phyloP scores from a whole-genome alignment of 352 stramenopile genomes.

The Globisporangium emineosum region DNA sequence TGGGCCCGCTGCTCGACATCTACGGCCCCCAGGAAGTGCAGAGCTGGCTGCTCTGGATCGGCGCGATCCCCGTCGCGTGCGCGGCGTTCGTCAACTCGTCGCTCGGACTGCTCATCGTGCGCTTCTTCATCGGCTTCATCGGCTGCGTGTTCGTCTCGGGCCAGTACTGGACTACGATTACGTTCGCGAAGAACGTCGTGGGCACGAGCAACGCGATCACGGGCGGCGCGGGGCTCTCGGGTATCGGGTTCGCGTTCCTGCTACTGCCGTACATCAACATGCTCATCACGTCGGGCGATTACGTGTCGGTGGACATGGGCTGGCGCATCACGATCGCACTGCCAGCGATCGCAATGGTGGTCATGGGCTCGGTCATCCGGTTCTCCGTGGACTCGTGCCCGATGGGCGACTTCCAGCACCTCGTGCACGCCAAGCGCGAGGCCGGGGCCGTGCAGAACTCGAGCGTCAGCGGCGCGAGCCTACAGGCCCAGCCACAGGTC shows the following conservation, averaged over 20 bases:
- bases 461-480: background rate
- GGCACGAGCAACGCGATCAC: slow-evolving; percentile 92
- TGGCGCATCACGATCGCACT: slow-evolving; percentile 92
- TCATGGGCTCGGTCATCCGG: slow-evolving; percentile 67
- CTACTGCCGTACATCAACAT: slow-evolving; percentile 88
- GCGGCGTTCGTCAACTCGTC: slow-evolving; percentile 87
- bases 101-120: slow-evolving; percentile 72
- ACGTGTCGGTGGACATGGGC: slow-evolving; percentile 71
- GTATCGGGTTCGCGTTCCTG: slow-evolving; percentile 89
- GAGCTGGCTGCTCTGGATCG: slow-evolving; percentile 73
- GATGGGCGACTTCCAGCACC: slow-evolving; percentile 91
- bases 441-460: slow-evolving; percentile 31
- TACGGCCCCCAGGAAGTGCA: slow-evolving; percentile 88
- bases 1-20: slow-evolving; percentile 92
- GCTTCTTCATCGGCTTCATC: slow-evolving; percentile 94
- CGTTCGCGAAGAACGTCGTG: slow-evolving; percentile 93
- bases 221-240: slow-evolving; percentile 91
- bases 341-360: slow-evolving; percentile 84
- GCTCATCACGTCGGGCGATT: slow-evolving; percentile 60
- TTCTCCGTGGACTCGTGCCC: slow-evolving; percentile 87
- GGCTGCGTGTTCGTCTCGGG: slow-evolving; percentile 93
- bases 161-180: slow-evolving; percentile 94
- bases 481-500: slow-evolving; percentile 19
- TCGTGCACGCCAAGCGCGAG: slow-evolving; percentile 61
- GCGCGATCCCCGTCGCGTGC: slow-evolving; percentile 82